Evolutionary conservation across 768 basidiomycete genomes (phyloP), one percentile per base, ranked within the genome.

Genomic region (Mycena floridula): DNA sequence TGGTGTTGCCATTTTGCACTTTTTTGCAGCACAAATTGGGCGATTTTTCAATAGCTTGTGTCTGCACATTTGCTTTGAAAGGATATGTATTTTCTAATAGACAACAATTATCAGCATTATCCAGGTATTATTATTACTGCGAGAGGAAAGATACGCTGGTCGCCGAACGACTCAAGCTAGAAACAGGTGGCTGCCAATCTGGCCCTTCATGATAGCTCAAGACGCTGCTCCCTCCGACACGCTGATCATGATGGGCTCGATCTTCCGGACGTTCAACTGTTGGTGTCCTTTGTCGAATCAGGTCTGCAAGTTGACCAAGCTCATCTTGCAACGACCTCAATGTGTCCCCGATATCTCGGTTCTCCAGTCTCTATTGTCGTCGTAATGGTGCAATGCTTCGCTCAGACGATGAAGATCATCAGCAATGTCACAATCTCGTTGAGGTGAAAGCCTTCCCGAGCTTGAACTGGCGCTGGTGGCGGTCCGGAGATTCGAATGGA

Each of bases 251-350:
- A n/a, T n/a, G n/a, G n/a, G n/a, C n/a, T n/a, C n/a, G n/a, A n/a
- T n/a, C 28, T 12, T 36, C 36, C 13, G 16, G 44, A 2, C 12
- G 22, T 30, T 20, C 25, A 64, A 3, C 66, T 69, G 15, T n/a
- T n/a, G n/a, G n/a, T n/a, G n/a, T n/a, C n/a, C n/a, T n/a, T n/a
- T n/a, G n/a, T n/a, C 68, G 70, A 46, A 71, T 77, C 15, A 85
- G 60, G 48, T 70, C 75, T 0, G 80, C 74, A 9, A 93, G 68
- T 37, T 81, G 77, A 11, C 69, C 70, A 3, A 95, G 65, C 50
- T 87, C 81, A 27, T 82, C 70, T 46, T 84, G 76, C 28, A 96
- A 77, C 0, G 79, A 75, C 42, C 76, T 75, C 4, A 95, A 69
- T 55, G 85, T 81, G 37, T 77, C 79, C 1, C 74, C 70, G 7